Evolutionary conservation across 768 basidiomycete genomes (phyloP).

Genomic region (Termitomyces sp.): DNA sequence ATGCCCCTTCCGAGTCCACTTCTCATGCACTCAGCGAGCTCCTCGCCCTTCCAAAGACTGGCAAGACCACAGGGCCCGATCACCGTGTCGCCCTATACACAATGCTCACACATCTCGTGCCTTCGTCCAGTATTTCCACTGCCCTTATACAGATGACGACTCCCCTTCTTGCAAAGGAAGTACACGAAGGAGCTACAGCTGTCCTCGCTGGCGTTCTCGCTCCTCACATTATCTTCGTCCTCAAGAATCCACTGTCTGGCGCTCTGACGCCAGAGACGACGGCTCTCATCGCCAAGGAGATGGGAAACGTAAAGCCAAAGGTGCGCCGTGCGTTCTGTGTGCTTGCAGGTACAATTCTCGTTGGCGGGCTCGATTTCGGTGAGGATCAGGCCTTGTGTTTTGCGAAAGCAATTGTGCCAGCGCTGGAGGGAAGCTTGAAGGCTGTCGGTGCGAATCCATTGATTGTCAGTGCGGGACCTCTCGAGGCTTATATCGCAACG

Average conservation of each 20-base stretch:
- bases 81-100: conserved; percentile 78
- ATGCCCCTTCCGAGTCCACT: conserved; percentile 28
- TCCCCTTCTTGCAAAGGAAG: conserved; percentile 61
- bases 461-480: conserved; percentile 54
- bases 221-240: conserved; percentile 50
- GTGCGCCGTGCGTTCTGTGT: conserved; percentile 56
- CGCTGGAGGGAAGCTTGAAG: conserved; percentile 70
- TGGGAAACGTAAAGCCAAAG: conserved; percentile 58
- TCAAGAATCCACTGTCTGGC: conserved; percentile 26
- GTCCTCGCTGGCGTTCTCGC: conserved; percentile 51
- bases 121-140: conserved; percentile 35
- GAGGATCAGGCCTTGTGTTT: conserved; percentile 44
- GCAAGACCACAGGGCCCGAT: conserved; percentile 85
- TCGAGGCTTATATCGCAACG: conserved; percentile 80
- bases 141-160: conserved; percentile 40
- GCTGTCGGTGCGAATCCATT: conserved; percentile 55
- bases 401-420: conserved; percentile 46
- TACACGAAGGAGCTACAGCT: conserved; percentile 58
- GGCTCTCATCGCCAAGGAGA: conserved; percentile 60
- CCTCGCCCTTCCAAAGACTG: conserved; percentile 66
- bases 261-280: conserved; percentile 36
- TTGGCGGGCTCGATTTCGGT: conserved; percentile 35
- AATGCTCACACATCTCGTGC: conserved; percentile 57
- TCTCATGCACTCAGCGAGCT: conserved; percentile 56
- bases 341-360: conserved; percentile 53